Evolutionary conservation across 805 yeast genomes (phyloP).

Genomic region (Teunomyces stri): DNA sequence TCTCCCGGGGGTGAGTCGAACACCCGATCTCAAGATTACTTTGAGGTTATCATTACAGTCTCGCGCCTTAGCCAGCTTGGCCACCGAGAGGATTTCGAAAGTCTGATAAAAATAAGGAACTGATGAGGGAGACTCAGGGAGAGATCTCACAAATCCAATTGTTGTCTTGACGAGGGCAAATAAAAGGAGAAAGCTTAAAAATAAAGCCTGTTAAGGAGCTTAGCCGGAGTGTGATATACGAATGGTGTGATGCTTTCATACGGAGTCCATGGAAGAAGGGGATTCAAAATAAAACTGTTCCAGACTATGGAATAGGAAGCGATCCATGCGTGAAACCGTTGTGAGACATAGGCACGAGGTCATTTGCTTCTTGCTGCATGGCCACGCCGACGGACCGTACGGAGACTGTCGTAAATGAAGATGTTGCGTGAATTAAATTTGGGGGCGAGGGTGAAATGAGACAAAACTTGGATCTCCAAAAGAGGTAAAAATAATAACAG

Average conservation of each 20-base stretch:
- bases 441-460: neutral
- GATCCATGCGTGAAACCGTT: too few relatives aligned
- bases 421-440: neutral
- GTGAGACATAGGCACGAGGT: neutral
- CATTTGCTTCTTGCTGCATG: neutral
- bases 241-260: too few relatives aligned
- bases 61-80: conserved; percentile 52
- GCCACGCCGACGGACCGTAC: neutral
- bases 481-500: neutral
- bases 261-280: too few relatives aligned
- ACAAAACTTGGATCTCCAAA: neutral
- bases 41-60: conserved; percentile 40
- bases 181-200: too few relatives aligned
- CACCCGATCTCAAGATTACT: conserved; percentile 49
- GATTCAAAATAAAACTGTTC: too few relatives aligned
- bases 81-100: conserved; percentile 37
- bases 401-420: neutral
- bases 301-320: too few relatives aligned
- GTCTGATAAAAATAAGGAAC: neutral
- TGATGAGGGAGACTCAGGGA: too few relatives aligned
- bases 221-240: too few relatives aligned
- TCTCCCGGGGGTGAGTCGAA: conserved; percentile 51
- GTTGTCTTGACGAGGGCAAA: too few relatives aligned
- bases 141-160: too few relatives aligned
- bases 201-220: too few relatives aligned